Conservation (phyloP, 2,329 filamentous ascomycete genomes). For the Hyphodiscus sp. region DNA sequence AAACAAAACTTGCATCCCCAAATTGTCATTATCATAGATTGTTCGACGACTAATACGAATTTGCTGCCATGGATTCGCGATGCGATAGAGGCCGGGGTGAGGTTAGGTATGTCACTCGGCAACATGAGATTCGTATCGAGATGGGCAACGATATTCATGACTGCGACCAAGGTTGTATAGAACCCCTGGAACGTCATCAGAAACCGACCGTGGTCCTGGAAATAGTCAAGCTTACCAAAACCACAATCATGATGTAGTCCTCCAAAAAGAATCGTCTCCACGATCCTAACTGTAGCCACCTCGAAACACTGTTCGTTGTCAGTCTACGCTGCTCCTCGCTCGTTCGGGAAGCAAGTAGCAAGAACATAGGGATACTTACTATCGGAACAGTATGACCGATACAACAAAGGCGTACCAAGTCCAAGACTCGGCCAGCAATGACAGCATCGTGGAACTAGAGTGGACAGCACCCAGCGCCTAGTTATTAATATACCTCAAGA, state of each 20-base stretch:
- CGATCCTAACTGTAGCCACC: slow-evolving; percentile 37
- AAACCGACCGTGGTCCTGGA: background rate
- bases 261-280: slow-evolving; percentile 45
- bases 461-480: background rate
- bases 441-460: background rate
- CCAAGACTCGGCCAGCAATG: slow-evolving; percentile 35
- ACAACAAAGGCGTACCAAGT: slow-evolving; percentile 37
- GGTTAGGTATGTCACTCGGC: slow-evolving; percentile 35
- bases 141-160: slow-evolving; percentile 47
- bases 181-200: slow-evolving; percentile 28
- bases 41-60: slow-evolving; percentile 55
- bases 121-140: slow-evolving; percentile 56
- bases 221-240: slow-evolving; percentile 36
- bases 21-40: slow-evolving; percentile 53
- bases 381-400: slow-evolving; percentile 19
- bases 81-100: slow-evolving; percentile 36
- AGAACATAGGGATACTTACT: slow-evolving; percentile 27
- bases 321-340: background rate
- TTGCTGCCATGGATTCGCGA: slow-evolving; percentile 44
- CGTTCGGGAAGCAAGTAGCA: background rate
- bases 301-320: slow-evolving; percentile 29
- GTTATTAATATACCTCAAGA: background rate
- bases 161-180: slow-evolving; percentile 49
- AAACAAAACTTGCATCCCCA: slow-evolving; percentile 52
- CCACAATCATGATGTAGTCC: slow-evolving; percentile 49